Evolutionary conservation across 805 yeast species (phyloP).

Genomic region (Scheffersomyces lignosus): DNA sequence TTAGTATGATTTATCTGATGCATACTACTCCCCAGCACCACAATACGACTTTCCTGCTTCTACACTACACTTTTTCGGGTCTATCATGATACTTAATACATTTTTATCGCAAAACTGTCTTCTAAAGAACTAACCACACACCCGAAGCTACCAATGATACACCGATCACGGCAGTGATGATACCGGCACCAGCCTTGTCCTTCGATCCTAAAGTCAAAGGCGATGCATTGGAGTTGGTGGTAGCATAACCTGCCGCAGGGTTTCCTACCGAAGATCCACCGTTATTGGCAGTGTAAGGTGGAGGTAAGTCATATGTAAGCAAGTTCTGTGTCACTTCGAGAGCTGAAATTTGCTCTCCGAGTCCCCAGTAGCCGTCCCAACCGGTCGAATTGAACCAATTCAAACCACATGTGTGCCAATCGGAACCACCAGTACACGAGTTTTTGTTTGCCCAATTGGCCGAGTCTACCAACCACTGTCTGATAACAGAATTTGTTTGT

Average conservation of each 20-base stretch:
- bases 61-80: no score
- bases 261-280: conserved; percentile 76
- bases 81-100: no score
- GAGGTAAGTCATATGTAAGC: conserved; percentile 36
- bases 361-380: conserved; percentile 68
- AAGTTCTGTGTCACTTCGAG: conserved; percentile 61
- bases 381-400: conserved; percentile 57
- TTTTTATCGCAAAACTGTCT: no score
- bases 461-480: conserved; percentile 39
- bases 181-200: conserved; percentile 80
- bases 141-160: conserved; percentile 61
- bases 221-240: conserved; percentile 35
- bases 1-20: no score
- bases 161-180: conserved; percentile 67
- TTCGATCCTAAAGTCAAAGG: conserved; percentile 10
- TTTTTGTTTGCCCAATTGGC: conserved; percentile 58
- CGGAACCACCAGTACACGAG: conserved; percentile 76
- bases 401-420: conserved; percentile 81
- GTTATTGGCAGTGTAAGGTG: conserved; percentile 59
- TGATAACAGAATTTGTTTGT: conserved; percentile 47
- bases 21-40: no score
- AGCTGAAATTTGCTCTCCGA: conserved; percentile 80
- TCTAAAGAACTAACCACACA: conserved; percentile 72
- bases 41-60: no score
- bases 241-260: conserved; percentile 64